A percentile compares a stretch with the other conserved stretches of the same genome.
phyloP scores from a whole-genome alignment of 2,329 filamentous ascomycete species.

The Parascedosporium putredinis region DNA sequence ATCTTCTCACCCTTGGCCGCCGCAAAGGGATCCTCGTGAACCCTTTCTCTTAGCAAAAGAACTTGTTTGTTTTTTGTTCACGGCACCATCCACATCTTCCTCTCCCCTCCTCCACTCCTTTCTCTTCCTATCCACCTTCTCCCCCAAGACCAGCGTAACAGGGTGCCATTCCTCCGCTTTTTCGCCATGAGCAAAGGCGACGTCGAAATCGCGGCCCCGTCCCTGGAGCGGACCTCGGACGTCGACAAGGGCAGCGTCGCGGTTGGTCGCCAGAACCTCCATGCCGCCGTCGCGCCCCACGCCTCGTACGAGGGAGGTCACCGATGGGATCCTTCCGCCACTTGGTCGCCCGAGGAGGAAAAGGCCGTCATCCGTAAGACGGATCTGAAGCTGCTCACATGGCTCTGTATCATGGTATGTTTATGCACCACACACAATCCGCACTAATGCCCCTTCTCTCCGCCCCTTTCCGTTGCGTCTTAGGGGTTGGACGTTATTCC shows the following conservation, averaged over 20 bases:
- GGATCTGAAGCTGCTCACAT: constrained; percentile 28
- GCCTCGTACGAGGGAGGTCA: constrained; percentile 29
- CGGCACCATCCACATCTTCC: no score
- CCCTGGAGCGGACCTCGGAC: constrained; percentile 39
- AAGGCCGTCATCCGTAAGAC: constrained; percentile 39
- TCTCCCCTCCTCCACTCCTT: no score
- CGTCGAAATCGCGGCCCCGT: constrained; percentile 33
- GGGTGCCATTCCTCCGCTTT: background rate
- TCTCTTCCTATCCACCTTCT: no score
- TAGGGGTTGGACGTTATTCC: no score
- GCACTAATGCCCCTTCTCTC: background rate
- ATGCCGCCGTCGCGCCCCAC: constrained; percentile 19
- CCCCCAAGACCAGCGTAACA: no score
- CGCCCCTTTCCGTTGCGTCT: background rate
- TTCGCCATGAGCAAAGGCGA: constrained; percentile 27
- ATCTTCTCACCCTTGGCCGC: no score
- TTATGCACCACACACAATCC: no score
- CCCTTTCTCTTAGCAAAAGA: no score
- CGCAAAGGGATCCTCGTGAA: no score
- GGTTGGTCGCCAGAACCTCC: constrained; percentile 13
- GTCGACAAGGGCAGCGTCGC: constrained; percentile 20
- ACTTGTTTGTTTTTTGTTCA: no score
- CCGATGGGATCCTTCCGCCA: constrained; percentile 30
- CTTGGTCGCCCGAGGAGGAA: constrained; percentile 49
- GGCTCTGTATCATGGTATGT: constrained; percentile 28